These are phyloP conservation scores for Meripilus lineatus DNA, from an alignment of 1,284 basidiomycete genomes.

Conservation along the genomic window DNA sequence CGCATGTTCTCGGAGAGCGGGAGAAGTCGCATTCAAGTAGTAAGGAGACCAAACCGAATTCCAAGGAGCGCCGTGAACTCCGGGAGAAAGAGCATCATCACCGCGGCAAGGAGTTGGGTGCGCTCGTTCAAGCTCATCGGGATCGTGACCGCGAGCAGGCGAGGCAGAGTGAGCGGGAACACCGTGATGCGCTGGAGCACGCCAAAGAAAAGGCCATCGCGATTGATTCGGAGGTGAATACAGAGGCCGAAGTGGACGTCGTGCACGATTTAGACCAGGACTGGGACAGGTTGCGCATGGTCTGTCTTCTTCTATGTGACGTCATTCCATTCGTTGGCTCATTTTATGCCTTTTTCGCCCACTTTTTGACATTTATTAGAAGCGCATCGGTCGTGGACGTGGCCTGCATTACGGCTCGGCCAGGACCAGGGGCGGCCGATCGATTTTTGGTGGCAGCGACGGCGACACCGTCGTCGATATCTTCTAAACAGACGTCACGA, in stretches of 20 bases:
- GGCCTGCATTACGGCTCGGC: constrained; percentile 1
- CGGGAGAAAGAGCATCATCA: constrained; percentile 1
- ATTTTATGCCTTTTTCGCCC: constrained; percentile 4
- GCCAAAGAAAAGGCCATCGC: constrained; percentile 8
- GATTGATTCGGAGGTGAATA: neutral
- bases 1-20: constrained; percentile 10
- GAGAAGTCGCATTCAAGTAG: neutral
- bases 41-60: constrained; percentile 5
- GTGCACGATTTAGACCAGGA: too few species aligned
- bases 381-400: constrained; percentile 6
- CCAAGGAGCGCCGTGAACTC: constrained; percentile 3
- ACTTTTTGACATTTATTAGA: too few species aligned
- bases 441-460: constrained; percentile 6
- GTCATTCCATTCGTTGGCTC: neutral
- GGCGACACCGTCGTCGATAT: constrained; percentile 9
- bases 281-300: constrained; percentile 3
- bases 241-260: constrained; percentile 3
- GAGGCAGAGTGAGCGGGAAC: constrained; percentile 9
- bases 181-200: constrained; percentile 3
- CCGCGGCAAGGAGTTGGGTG: constrained; percentile 9
- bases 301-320: neutral
- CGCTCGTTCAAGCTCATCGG: constrained; percentile 18
- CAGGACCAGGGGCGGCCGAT: too few species aligned
- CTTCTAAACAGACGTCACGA: too few species aligned
- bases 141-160: constrained; percentile 23